These are phyloP conservation scores for Pueraria montana DNA, from an alignment of 306 rosid species.

Conservation along the genomic window DNA sequence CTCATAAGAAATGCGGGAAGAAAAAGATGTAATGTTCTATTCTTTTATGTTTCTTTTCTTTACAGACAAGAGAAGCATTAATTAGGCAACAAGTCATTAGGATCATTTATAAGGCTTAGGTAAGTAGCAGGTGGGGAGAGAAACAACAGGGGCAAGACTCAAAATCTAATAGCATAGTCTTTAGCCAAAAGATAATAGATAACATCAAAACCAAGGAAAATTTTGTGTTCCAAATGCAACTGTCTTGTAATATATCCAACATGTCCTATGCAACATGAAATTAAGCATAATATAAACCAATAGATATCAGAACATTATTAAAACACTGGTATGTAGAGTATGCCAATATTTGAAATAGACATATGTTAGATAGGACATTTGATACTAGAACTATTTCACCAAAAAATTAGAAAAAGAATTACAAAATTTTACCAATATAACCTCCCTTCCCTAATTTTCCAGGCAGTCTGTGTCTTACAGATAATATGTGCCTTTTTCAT, in stretches of 20 bases:
- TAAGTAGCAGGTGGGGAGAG: background rate
- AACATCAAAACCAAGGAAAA: conserved; percentile 24
- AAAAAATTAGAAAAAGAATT: conserved; percentile 19
- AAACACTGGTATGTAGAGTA: conserved; percentile 25
- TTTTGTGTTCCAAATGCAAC: conserved; percentile 15
- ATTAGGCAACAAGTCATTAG: conserved; percentile 33
- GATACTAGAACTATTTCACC: conserved; percentile 23
- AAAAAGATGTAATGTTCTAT: conserved; percentile 29
- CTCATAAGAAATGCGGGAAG: conserved; percentile 16
- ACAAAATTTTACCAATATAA: conserved; percentile 35
- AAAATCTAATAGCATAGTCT: conserved; percentile 3
- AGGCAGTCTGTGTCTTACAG: conserved; percentile 33
- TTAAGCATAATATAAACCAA: conserved; percentile 11
- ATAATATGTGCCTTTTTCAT: conserved; percentile 19
- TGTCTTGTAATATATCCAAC: conserved; percentile 29
- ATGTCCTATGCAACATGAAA: conserved; percentile 18
- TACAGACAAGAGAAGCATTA: conserved; percentile 23
- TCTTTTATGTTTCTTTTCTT: conserved; percentile 28
- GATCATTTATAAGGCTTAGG: conserved; percentile 27
- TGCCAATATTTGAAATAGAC: conserved; percentile 34
- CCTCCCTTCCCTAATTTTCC: conserved; percentile 37
- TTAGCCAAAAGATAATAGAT: conserved; percentile 27
- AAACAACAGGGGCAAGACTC: background rate
- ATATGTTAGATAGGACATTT: conserved; percentile 10
- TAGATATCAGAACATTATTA: conserved; percentile 1